phyloP scores from a whole-genome alignment of 2,329 filamentous ascomycete species.

The Didymella lethalis region DNA sequence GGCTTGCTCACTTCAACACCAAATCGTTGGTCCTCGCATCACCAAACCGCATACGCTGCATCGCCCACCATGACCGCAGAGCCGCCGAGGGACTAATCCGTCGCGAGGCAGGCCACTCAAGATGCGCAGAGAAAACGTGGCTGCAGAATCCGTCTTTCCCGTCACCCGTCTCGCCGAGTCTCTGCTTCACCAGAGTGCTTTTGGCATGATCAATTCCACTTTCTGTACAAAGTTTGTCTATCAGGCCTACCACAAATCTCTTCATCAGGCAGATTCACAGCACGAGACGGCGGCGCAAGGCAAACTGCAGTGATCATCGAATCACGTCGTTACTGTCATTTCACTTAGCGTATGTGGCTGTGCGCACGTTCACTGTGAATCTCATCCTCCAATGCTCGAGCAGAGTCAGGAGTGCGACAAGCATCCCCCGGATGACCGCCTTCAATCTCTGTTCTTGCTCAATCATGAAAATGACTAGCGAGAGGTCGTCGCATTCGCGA shows the following conservation, averaged over 20 bases:
- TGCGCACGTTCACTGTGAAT: conserved; percentile 31
- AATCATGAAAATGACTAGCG: not conserved
- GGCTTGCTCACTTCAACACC: conserved; percentile 10
- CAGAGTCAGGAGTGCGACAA: conserved; percentile 14
- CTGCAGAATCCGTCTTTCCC: conserved; percentile 9
- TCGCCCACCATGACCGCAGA: conserved; percentile 12
- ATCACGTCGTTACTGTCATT: conserved; percentile 29
- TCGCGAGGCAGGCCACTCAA: conserved; percentile 9
- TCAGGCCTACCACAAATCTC: conserved; percentile 22
- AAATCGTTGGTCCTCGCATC: conserved; percentile 17
- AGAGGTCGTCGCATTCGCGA: conserved; percentile 10
- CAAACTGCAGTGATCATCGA: conserved; percentile 30
- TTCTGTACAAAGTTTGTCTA: conserved; percentile 20
- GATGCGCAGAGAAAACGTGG: conserved; percentile 2
- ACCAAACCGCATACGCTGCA: conserved; percentile 7
- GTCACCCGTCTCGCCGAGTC: conserved; percentile 17
- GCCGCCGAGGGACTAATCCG: conserved; percentile 5
- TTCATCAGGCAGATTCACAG: conserved; percentile 35
- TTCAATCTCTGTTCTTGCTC: not conserved
- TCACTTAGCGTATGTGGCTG: conserved; percentile 44
- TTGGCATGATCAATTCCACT: conserved; percentile 22
- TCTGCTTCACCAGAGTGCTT: conserved; percentile 28
- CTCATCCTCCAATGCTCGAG: conserved; percentile 23
- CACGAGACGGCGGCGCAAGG: conserved; percentile 24
- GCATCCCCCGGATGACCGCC: conserved; percentile 6